phyloP scores from a whole-genome alignment of 1,284 basidiomycete genomes.

The Ceratobasidium sp. region DNA sequence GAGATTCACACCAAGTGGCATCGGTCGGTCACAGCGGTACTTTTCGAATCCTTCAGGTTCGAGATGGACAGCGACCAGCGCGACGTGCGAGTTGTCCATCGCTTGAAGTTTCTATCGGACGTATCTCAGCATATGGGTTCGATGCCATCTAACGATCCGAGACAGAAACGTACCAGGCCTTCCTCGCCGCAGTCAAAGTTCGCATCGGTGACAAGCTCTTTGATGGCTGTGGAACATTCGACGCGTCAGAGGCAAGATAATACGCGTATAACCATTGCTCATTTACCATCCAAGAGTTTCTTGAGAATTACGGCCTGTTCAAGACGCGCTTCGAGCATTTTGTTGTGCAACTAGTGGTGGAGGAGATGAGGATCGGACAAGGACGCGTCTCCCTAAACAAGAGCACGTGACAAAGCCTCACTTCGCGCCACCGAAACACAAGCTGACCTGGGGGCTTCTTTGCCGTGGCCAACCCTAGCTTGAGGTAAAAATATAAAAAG shows the following conservation, averaged over 20 bases:
- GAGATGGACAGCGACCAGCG: slow-evolving; percentile 89
- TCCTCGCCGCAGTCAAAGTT: slow-evolving; percentile 99
- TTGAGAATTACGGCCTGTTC: slow-evolving; percentile 86
- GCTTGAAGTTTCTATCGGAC: slow-evolving; percentile 83
- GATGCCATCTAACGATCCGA: not conserved
- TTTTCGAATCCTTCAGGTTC: slow-evolving; percentile 83
- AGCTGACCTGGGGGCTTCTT: no score
- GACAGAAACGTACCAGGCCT: slow-evolving; percentile 77
- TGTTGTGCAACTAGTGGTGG: slow-evolving; percentile 49
- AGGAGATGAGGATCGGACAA: slow-evolving; percentile 11
- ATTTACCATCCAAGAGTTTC: slow-evolving; percentile 86
- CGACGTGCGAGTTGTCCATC: slow-evolving; percentile 99
- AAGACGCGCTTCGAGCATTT: slow-evolving; percentile 92
- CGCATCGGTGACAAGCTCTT: slow-evolving; percentile 97
- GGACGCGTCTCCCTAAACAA: slow-evolving; percentile 42
- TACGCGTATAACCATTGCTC: slow-evolving; percentile 18
- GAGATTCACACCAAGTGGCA: slow-evolving; percentile 94
- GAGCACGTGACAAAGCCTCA: slow-evolving; percentile 30
- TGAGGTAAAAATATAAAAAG: not conserved
- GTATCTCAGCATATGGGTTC: not conserved
- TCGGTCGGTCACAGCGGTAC: slow-evolving; percentile 96
- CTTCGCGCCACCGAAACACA: no score
- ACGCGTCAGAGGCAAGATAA: slow-evolving; percentile 39
- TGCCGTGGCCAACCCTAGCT: not conserved
- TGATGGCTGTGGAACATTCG: slow-evolving; percentile 77